Evolutionary conservation across 108 stramenopile species (phyloP).

Genomic region (Conticribra guillardii): DNA sequence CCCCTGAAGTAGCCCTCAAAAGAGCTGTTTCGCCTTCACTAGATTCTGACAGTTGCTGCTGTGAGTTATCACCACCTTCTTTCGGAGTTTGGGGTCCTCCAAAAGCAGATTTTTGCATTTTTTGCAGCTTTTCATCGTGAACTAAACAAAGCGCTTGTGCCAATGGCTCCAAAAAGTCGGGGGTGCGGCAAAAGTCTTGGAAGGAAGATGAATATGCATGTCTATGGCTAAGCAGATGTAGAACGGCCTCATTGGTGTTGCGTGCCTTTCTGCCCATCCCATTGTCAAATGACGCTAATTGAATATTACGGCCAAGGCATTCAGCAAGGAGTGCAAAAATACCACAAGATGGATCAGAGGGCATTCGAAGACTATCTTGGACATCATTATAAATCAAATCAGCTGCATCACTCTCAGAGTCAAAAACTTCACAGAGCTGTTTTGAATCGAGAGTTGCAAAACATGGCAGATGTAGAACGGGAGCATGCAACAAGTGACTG

Average conservation of each 20-base stretch:
- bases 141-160: conserved; percentile 82
- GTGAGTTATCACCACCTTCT: conserved; percentile 14
- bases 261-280: conserved; percentile 71
- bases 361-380: conserved; percentile 26
- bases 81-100: conserved; percentile 13
- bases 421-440: conserved; percentile 83
- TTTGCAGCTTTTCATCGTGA: conserved; percentile 68
- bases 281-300: conserved; percentile 70
- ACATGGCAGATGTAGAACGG: conserved; percentile 77
- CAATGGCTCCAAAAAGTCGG: conserved; percentile 80
- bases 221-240: conserved; percentile 76
- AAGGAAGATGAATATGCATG: conserved; percentile 79
- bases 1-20: too few species aligned
- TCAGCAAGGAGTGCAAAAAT: conserved; percentile 88
- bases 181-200: conserved; percentile 80
- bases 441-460: conserved; percentile 73
- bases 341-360: conserved; percentile 75
- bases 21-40: too few species aligned
- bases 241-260: conserved; percentile 80
- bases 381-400: conserved; percentile 41
- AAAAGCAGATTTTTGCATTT: conserved; percentile 29
- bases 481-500: conserved; percentile 80
- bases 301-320: conserved; percentile 88
- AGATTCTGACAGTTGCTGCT: too few species aligned
- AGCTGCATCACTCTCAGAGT: conserved; percentile 65